phyloP scores from a whole-genome alignment of 805 yeast genomes.

The Torulaspora quercuum region DNA sequence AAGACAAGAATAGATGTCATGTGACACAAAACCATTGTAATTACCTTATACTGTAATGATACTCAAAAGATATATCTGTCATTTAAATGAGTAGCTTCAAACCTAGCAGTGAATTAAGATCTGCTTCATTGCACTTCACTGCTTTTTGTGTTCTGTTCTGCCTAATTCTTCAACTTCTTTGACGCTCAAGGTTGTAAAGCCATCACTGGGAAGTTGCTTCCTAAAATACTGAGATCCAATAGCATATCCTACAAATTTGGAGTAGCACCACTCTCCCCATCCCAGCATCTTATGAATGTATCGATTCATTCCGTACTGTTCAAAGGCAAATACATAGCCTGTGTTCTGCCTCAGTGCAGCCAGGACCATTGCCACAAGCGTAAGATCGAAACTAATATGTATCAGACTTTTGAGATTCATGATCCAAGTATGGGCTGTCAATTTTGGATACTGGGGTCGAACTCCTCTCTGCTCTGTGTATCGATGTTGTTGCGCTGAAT shows the following conservation, averaged over 20 bases:
- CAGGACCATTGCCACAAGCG: conserved; percentile 71
- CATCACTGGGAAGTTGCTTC: conserved; percentile 25
- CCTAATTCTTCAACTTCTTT: conserved; percentile 28
- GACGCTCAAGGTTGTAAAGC: conserved; percentile 24
- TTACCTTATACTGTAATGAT: no score
- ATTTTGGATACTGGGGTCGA: not conserved
- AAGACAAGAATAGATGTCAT: not conserved
- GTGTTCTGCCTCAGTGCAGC: conserved; percentile 86
- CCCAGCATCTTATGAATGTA: conserved; percentile 52
- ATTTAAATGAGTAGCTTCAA: no score
- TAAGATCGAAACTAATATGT: conserved; percentile 74
- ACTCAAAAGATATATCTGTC: no score
- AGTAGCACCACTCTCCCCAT: conserved; percentile 61
- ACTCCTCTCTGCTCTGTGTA: not conserved
- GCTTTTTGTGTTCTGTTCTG: conserved; percentile 8
- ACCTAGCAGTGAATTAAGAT: no score
- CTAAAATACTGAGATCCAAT: conserved; percentile 49
- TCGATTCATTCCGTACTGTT: conserved; percentile 39
- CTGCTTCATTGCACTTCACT: not conserved
- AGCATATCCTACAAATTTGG: conserved; percentile 44
- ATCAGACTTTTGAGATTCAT: conserved; percentile 32
- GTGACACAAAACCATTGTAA: conserved; percentile 9
- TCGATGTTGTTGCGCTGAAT: not conserved
- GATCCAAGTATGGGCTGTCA: not conserved
- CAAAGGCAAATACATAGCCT: conserved; percentile 52